Conservation (phyloP, 2,329 filamentous ascomycete species). For the Stachybotrys chartarum region DNA sequence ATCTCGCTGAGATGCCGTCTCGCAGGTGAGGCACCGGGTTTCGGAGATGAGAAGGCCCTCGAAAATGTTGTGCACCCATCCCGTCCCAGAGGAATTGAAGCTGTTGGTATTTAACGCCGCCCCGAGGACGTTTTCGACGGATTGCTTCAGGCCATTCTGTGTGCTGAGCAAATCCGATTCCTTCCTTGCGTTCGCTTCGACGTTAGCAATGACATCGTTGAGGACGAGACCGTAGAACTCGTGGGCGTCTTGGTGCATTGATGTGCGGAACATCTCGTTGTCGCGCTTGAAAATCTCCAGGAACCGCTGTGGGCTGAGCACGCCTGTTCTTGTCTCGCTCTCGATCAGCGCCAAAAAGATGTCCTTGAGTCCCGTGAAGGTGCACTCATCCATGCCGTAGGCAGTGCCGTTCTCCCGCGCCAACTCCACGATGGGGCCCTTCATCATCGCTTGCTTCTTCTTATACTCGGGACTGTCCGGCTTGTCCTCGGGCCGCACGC, state of each 20-base stretch:
- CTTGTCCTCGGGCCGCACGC: conserved; percentile 74
- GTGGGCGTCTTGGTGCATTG: conserved; percentile 97
- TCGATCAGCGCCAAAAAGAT: conserved; percentile 88
- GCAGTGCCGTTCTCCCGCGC: conserved; percentile 69
- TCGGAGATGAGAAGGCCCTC: conserved; percentile 93
- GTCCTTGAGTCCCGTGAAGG: conserved; percentile 92
- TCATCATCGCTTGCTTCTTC: conserved; percentile 89
- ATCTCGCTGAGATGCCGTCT: conserved; percentile 89
- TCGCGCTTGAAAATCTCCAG: conserved; percentile 89
- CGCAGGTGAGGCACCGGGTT: conserved; percentile 92
- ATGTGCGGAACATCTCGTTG: conserved; percentile 94
- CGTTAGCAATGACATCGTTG: conserved; percentile 93
- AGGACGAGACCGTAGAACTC: conserved; percentile 91
- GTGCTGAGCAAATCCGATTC: conserved; percentile 35
- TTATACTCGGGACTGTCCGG: conserved; percentile 95
- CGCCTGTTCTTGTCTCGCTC: conserved; percentile 74
- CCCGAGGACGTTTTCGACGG: conserved; percentile 35
- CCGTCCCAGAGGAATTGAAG: conserved; percentile 53
- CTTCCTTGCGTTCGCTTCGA: conserved; percentile 76
- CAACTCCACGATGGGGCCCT: conserved; percentile 80
- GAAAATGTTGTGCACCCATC: conserved; percentile 97
- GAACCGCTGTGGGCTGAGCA: conserved; percentile 87
- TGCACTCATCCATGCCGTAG: conserved; percentile 90
- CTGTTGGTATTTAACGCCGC: conserved; percentile 26
- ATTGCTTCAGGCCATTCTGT: conserved; percentile 40